Evolutionary conservation across 768 basidiomycete species (phyloP).

Genomic region (Lentinula detonsa): DNA sequence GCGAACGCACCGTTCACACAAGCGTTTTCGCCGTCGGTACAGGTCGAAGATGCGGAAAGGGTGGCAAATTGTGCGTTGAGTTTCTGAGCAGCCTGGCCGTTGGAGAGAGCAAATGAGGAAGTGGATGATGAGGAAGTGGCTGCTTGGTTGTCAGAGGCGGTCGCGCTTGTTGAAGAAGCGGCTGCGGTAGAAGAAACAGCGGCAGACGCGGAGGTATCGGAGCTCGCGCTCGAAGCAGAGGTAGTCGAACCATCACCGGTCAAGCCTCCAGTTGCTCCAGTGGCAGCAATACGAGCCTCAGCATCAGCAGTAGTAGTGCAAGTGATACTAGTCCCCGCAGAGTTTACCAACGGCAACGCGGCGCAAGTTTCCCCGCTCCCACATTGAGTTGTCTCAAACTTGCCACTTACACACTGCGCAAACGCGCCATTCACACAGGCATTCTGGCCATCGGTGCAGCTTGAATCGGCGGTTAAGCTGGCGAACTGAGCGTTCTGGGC

Average conservation of each 20-base stretch:
- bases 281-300: constrained; percentile 25
- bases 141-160: constrained; percentile 11
- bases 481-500: constrained; percentile 34
- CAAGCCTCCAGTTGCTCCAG: constrained; percentile 28
- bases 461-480: constrained; percentile 26
- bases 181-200: constrained; percentile 12
- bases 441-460: constrained; percentile 33
- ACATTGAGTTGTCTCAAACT: constrained; percentile 25
- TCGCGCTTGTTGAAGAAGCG: constrained; percentile 13
- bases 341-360: constrained; percentile 39
- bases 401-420: constrained; percentile 44
- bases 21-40: constrained; percentile 39
- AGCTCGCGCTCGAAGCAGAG: neutral
- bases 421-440: constrained; percentile 40
- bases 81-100: constrained; percentile 44
- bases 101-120: constrained; percentile 21
- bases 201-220: constrained; percentile 7
- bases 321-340: constrained; percentile 33
- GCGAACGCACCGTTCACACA: constrained; percentile 43
- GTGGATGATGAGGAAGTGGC: constrained; percentile 20
- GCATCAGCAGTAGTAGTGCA: constrained; percentile 34
- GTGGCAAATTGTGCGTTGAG: constrained; percentile 46
- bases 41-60: constrained; percentile 39
- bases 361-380: constrained; percentile 24
- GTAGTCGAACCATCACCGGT: neutral